Evolutionary conservation across 2,329 filamentous ascomycete genomes (phyloP), one percentile per base, ranked within the genome.

Genomic region (Fusarium nisikadoi): DNA sequence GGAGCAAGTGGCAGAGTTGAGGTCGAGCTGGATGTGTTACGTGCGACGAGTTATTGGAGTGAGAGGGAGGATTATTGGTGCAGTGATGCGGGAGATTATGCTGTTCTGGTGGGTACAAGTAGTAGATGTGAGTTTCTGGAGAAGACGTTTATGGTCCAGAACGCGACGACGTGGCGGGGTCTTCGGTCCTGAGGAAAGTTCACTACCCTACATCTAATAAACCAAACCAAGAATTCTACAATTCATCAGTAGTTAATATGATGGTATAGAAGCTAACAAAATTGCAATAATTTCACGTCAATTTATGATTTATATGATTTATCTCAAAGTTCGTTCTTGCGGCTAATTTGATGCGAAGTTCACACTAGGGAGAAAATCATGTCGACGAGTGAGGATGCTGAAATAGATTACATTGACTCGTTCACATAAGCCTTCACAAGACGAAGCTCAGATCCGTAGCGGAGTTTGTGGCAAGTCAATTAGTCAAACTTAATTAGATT

Each of bases 1-100:
- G 27, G 43, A 6, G 16, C 5, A 9, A 36, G 0, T 0, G 36
- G 29, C 0, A 6, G 2, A 0, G 43, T 25, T 1, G 14, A 17
- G 11, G 4, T 62, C 6, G 29, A 62, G 36, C 8, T 62, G 0
- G 60, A 62, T 8, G 20, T 60, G 2, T 23, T 62, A 1, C 60
- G 54, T 0, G 42, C 60, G 19, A 62, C 60, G 14, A 60, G 60
- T 0, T 62, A 42, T 9, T 62, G 60, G 60, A 60, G 11, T 7
- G 60, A 62, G 23, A 47, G 23, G 10, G 54, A 60, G 8, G 43
- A 27, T 9, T 31, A 12, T 5, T 62, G 60, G 60, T 60, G 54
- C 7, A 62, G 54, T 11, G 60, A 60, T 2, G 36, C 23, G 0
- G 60, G 60, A 6, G 54, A 62, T 1, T 62, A 60, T 17, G 36